Conservation (phyloP, 2,329 filamentous ascomycete genomes). For the Botryotinia narcissicola region DNA sequence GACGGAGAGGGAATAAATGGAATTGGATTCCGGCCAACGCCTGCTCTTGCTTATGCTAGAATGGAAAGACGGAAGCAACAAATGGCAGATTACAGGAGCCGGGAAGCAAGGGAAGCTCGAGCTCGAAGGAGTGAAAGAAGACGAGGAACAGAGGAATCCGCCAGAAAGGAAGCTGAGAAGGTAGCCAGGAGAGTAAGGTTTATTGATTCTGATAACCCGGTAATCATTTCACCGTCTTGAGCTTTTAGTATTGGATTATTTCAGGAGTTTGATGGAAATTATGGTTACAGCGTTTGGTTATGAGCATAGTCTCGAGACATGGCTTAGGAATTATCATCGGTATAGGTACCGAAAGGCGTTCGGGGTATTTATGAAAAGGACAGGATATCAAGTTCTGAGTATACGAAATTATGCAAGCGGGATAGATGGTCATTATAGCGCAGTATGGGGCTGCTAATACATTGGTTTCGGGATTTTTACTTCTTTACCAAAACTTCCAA, state of each 20-base stretch:
- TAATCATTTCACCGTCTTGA: slow-evolving; percentile 25
- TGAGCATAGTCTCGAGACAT: not conserved
- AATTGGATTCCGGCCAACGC: slow-evolving; percentile 63
- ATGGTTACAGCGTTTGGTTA: slow-evolving; percentile 4
- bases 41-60: slow-evolving; percentile 57
- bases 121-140: slow-evolving; percentile 54
- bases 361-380: not conserved
- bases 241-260: not conserved
- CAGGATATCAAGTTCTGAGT: not conserved
- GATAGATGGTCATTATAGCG: not conserved
- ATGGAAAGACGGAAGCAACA: slow-evolving; percentile 58
- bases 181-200: slow-evolving; percentile 35
- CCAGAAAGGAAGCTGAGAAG: slow-evolving; percentile 28
- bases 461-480: not conserved
- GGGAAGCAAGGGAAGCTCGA: slow-evolving; percentile 61
- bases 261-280: not conserved
- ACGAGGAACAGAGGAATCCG: slow-evolving; percentile 32
- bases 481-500: slow-evolving; percentile 38
- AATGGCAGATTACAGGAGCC: slow-evolving; percentile 59
- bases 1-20: slow-evolving; percentile 67
- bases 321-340: not conserved
- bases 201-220: slow-evolving; percentile 27
- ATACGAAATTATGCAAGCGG: not conserved
- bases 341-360: not conserved
- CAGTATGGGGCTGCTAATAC: slow-evolving; percentile 11